Evolutionary conservation across 306 rosid species (phyloP).

Genomic region (Quillaja saponaria): DNA sequence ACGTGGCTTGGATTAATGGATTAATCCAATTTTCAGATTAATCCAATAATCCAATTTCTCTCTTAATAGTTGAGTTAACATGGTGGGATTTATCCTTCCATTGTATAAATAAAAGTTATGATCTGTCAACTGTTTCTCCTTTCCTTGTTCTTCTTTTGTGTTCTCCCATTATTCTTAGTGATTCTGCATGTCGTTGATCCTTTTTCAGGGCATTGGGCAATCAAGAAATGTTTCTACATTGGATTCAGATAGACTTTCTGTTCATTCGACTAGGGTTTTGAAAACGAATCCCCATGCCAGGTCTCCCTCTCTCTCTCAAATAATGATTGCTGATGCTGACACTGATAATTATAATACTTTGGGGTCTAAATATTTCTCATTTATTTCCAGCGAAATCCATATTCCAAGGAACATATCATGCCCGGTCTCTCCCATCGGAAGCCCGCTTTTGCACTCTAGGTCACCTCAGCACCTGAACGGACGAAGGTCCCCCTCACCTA

Average conservation of each 20-base stretch:
- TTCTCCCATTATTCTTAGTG: constrained; percentile 24
- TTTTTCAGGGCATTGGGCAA: constrained; percentile 72
- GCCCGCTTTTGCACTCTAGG: constrained; percentile 92
- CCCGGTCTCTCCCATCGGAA: constrained; percentile 96
- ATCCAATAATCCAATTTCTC: too few relatives aligned
- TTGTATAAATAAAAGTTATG: background rate
- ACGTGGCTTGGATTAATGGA: too few relatives aligned
- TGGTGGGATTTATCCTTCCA: background rate
- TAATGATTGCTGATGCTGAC: background rate
- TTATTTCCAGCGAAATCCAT: constrained; percentile 71
- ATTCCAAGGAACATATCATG: constrained; percentile 86
- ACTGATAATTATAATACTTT: background rate
- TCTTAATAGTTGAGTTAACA: background rate
- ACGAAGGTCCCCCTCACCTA: constrained; percentile 91
- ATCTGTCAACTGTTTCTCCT: background rate
- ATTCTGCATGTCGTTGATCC: constrained; percentile 30
- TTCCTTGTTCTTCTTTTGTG: constrained; percentile 11
- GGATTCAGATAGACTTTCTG: constrained; percentile 85
- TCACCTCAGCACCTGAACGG: constrained; percentile 91
- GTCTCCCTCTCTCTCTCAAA: constrained; percentile 39
- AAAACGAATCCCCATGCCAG: constrained; percentile 65
- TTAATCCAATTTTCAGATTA: too few relatives aligned
- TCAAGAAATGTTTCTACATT: constrained; percentile 52
- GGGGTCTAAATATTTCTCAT: constrained; percentile 37
- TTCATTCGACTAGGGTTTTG: constrained; percentile 87